These are phyloP conservation scores for Malania oleifera DNA, from an alignment of 164 flowering plant genomes.

Conservation along the genomic window DNA sequence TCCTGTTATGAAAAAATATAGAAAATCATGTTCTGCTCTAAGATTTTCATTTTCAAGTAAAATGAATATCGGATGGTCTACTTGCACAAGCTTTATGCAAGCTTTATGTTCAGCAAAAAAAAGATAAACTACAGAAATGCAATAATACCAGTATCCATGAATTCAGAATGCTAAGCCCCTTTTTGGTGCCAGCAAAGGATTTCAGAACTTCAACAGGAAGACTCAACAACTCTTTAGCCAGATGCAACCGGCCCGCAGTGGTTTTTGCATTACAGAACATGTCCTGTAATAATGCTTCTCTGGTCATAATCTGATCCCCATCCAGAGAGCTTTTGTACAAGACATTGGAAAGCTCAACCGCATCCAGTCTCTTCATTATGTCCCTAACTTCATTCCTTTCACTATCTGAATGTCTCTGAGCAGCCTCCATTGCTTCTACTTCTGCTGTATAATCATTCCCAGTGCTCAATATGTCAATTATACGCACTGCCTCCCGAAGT, in stretches of 20 bases:
- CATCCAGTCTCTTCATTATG: constrained; percentile 77
- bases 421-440: constrained; percentile 80
- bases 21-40: neutral
- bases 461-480: constrained; percentile 66
- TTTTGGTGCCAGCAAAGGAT: constrained; percentile 88
- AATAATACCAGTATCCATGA: constrained; percentile 87
- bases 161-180: constrained; percentile 77
- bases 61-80: neutral
- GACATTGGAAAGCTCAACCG: constrained; percentile 65
- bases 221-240: constrained; percentile 76
- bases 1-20: constrained; percentile 44
- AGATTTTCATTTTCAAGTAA: neutral
- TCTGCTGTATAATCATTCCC: constrained; percentile 87
- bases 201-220: constrained; percentile 72
- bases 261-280: constrained; percentile 80
- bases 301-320: constrained; percentile 42
- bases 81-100: neutral
- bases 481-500: constrained; percentile 95
- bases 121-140: neutral
- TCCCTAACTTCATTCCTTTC: constrained; percentile 86
- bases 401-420: constrained; percentile 60
- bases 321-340: constrained; percentile 58
- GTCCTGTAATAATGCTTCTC: constrained; percentile 62
- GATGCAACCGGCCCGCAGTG: constrained; percentile 75
- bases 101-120: neutral